phyloP scores from a whole-genome alignment of 2,329 filamentous ascomycete species.

The Pseudophaeomoniella oleicola region DNA sequence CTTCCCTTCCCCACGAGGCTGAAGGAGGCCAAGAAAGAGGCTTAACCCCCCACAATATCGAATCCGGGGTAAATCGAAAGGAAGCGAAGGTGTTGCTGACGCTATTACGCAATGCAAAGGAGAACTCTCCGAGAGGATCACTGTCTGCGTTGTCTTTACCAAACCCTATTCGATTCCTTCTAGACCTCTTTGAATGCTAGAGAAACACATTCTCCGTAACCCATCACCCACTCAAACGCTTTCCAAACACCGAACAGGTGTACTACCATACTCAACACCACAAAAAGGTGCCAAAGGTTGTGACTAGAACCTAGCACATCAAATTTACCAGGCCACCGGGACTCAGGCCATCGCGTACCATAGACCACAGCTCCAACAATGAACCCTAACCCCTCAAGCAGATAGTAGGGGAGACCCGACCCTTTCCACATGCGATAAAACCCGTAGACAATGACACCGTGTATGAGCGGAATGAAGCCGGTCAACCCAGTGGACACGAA shows the following conservation, averaged over 20 bases:
- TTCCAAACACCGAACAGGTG: constrained; percentile 23
- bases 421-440: constrained; percentile 12
- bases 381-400: constrained; percentile 17
- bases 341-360: constrained; percentile 12
- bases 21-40: too few species aligned
- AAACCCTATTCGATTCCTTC: too few species aligned
- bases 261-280: constrained; percentile 24
- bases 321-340: constrained; percentile 16
- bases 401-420: constrained; percentile 18
- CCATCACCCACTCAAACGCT: constrained; percentile 18
- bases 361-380: constrained; percentile 17
- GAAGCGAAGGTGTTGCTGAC: too few species aligned
- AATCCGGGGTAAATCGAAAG: too few species aligned
- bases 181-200: too few species aligned
- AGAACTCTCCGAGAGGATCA: too few species aligned
- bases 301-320: constrained; percentile 21
- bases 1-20: too few species aligned
- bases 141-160: too few species aligned
- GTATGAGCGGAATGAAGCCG: constrained; percentile 19
- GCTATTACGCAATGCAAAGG: too few species aligned
- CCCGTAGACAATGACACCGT: constrained; percentile 15
- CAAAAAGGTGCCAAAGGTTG: constrained; percentile 19
- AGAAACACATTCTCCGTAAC: too few species aligned
- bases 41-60: too few species aligned
- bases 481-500: constrained; percentile 18